phyloP scores from a whole-genome alignment of 2,329 filamentous ascomycete species.

The Colletotrichum gigasporum region DNA sequence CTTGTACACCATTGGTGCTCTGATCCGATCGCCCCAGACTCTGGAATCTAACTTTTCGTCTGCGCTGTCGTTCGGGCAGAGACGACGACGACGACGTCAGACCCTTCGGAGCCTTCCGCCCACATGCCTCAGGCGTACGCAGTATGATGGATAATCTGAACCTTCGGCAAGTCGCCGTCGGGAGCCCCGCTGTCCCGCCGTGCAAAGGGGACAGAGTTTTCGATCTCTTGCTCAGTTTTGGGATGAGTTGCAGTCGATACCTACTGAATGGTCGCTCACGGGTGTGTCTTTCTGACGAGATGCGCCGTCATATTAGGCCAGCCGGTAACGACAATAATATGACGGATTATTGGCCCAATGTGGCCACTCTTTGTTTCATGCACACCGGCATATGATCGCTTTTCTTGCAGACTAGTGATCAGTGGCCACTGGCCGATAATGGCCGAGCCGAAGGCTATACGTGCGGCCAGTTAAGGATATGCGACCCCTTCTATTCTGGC shows the following conservation, averaged over 20 bases:
- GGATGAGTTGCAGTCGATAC: slow-evolving; percentile 1
- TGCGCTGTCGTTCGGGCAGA: slow-evolving; percentile 21
- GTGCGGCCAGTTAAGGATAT: not conserved
- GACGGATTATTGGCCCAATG: not conserved
- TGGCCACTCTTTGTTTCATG: slow-evolving; percentile 12
- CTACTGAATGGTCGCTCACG: not conserved
- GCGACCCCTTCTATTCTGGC: not conserved
- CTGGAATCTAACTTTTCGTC: slow-evolving; percentile 1
- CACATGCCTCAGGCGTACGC: not conserved
- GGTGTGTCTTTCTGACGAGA: not conserved
- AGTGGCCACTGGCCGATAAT: not conserved
- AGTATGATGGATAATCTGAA: not conserved
- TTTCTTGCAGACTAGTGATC: not conserved
- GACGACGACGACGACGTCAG: slow-evolving; percentile 7
- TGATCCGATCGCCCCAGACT: slow-evolving; percentile 7
- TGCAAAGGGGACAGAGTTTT: not conserved
- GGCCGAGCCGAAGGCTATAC: not conserved
- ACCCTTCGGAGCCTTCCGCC: not conserved
- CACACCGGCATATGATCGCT: not conserved
- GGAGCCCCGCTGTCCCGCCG: not conserved
- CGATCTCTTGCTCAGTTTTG: slow-evolving; percentile 1
- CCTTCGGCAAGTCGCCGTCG: not conserved
- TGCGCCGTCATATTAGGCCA: not conserved
- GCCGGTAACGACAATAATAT: no score
- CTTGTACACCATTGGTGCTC: slow-evolving; percentile 3